These are phyloP conservation scores for Aphanocladium album DNA, from an alignment of 2,329 filamentous ascomycete genomes.

Conservation along the genomic window DNA sequence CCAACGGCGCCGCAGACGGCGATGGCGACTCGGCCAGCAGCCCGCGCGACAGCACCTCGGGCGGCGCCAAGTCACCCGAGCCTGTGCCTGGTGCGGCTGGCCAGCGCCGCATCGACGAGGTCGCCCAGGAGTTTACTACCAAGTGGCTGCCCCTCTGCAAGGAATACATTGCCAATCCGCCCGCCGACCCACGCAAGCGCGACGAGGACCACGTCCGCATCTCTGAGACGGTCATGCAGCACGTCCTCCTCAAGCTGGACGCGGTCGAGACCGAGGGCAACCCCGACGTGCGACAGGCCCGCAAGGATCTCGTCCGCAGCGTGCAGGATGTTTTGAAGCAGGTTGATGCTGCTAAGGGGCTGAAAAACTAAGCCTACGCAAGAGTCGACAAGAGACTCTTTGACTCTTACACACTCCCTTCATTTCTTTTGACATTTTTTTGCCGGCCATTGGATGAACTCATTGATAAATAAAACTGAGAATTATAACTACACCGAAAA, in stretches of 20 bases:
- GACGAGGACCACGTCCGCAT: conserved; percentile 71
- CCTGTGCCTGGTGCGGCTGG: conserved; percentile 30
- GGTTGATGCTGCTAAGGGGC: conserved; percentile 48
- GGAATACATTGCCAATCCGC: conserved; percentile 57
- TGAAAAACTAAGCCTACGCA: neutral
- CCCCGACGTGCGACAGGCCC: conserved; percentile 54
- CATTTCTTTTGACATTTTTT: neutral
- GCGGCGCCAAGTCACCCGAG: conserved; percentile 22
- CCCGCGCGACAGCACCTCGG: conserved; percentile 39
- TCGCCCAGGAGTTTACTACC: conserved; percentile 58
- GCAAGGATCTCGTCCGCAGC: conserved; percentile 69
- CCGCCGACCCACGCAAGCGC: conserved; percentile 60
- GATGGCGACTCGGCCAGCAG: conserved; percentile 39
- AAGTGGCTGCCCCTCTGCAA: conserved; percentile 62
- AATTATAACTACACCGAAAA: neutral
- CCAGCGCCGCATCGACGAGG: conserved; percentile 58
- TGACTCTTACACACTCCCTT: neutral
- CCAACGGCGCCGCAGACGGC: conserved; percentile 20
- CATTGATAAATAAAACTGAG: no score
- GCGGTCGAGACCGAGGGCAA: conserved; percentile 70
- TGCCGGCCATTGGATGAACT: neutral
- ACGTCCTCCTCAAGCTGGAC: conserved; percentile 72
- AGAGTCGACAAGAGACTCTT: no score
- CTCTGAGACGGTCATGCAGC: conserved; percentile 70
- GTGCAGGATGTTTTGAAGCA: conserved; percentile 62